phyloP scores from a whole-genome alignment of 2,329 filamentous ascomycete species.

The Diplodia seriata region DNA sequence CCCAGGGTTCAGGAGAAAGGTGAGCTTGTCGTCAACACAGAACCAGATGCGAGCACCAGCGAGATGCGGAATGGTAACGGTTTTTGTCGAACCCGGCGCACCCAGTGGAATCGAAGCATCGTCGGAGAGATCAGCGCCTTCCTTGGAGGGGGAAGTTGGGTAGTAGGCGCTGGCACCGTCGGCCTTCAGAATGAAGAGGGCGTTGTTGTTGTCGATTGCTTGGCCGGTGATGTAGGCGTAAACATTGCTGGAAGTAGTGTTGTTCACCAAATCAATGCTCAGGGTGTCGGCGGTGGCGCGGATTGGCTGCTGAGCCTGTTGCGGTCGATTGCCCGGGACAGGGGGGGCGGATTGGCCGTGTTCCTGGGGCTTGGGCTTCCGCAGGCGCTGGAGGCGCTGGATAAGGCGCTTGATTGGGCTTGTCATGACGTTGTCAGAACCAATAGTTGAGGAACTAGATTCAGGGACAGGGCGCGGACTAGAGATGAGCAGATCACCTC shows the following conservation, averaged over 20 bases:
- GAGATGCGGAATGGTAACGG: slow-evolving; percentile 71
- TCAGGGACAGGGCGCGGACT: neutral
- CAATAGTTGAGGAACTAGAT: neutral
- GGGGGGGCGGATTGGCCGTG: slow-evolving; percentile 3
- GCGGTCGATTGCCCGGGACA: neutral
- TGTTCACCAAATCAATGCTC: slow-evolving; percentile 69
- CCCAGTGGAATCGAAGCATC: slow-evolving; percentile 71
- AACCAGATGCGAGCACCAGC: slow-evolving; percentile 78
- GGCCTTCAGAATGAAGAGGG: slow-evolving; percentile 67
- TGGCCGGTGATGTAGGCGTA: slow-evolving; percentile 76
- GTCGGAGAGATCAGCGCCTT: slow-evolving; percentile 59
- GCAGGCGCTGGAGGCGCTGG: slow-evolving; percentile 25
- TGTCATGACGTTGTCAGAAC: slow-evolving; percentile 4
- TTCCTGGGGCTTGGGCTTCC: slow-evolving; percentile 13
- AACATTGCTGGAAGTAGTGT: slow-evolving; percentile 64
- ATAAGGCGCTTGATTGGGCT: slow-evolving; percentile 19
- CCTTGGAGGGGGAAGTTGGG: slow-evolving; percentile 63
- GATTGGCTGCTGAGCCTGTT: slow-evolving; percentile 10
- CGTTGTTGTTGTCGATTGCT: slow-evolving; percentile 65
- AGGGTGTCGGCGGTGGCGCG: slow-evolving; percentile 51
- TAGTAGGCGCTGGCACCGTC: slow-evolving; percentile 72
- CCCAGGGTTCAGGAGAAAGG: slow-evolving; percentile 73
- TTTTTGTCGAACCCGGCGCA: slow-evolving; percentile 64
- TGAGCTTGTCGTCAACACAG: slow-evolving; percentile 65
- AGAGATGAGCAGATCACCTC: neutral